Conservation (phyloP, 192 early-diverging fungal genomes). For the Paraglomus occultum region DNA sequence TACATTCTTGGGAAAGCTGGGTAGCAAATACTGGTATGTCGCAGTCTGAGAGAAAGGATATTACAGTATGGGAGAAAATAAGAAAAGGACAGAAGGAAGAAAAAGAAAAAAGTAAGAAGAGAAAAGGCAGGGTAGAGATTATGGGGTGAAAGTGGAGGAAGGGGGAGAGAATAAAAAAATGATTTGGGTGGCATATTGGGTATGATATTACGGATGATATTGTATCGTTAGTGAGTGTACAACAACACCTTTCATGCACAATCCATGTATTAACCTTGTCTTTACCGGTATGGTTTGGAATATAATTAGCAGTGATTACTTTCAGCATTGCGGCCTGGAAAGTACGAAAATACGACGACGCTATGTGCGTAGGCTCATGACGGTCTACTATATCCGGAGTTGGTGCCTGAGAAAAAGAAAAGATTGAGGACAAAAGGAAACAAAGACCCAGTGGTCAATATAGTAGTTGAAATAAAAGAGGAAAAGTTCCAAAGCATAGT, state of each 20-base stretch:
- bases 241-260: no score
- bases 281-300: conserved; percentile 24
- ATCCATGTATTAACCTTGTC: no score
- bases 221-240: no score
- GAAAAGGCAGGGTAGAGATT: no score
- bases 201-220: no score
- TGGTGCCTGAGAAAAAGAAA: conserved; percentile 9
- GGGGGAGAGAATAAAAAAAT: not conserved
- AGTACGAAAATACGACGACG: conserved; percentile 30
- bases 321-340: conserved; percentile 27
- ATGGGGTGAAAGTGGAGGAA: not conserved
- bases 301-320: conserved; percentile 28
- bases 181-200: no score
- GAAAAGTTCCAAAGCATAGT: no score
- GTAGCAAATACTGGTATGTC: conserved; percentile 18
- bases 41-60: not conserved
- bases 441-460: not conserved
- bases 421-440: not conserved
- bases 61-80: not conserved
- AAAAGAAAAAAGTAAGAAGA: not conserved
- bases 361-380: conserved; percentile 18
- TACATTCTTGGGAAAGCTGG: conserved; percentile 13
- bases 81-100: not conserved
- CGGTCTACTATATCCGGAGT: not conserved
- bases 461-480: no score